Evolutionary conservation across 1,284 basidiomycete species (phyloP).

Genomic region (Sporisorium scitamineum): DNA sequence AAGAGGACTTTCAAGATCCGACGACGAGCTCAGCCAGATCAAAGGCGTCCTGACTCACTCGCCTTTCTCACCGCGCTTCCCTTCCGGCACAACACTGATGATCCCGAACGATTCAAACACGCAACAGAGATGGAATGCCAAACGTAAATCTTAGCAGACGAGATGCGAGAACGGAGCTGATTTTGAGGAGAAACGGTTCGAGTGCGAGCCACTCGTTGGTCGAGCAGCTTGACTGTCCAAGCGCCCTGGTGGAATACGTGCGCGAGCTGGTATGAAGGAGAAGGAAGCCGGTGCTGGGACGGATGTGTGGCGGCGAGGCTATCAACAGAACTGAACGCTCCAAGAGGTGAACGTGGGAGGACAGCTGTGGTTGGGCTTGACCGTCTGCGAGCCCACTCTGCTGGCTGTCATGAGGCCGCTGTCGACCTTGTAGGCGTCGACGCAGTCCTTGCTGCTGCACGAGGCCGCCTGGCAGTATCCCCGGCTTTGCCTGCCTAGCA

Average conservation of each 20-base stretch:
- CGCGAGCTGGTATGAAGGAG: neutral
- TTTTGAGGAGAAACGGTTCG: neutral
- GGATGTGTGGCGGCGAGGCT: neutral
- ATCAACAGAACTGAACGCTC: slow-evolving; percentile 49
- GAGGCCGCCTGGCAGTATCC: slow-evolving; percentile 40
- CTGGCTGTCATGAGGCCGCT: slow-evolving; percentile 34
- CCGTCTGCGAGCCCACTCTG: slow-evolving; percentile 20
- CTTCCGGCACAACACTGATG: neutral
- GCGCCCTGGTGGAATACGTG: neutral
- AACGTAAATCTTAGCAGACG: neutral
- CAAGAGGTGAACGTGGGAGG: slow-evolving; percentile 37
- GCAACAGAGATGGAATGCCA: neutral
- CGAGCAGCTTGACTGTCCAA: neutral
- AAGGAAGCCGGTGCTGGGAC: too few relatives aligned
- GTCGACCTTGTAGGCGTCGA: slow-evolving; percentile 34
- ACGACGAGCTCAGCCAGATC: neutral
- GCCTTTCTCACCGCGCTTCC: neutral
- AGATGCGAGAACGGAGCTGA: neutral
- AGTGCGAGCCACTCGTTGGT: neutral
- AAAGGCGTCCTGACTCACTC: too few relatives aligned
- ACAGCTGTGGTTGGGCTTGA: slow-evolving; percentile 50
- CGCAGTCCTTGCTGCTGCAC: slow-evolving; percentile 30
- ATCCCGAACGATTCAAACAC: neutral
- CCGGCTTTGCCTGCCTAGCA: slow-evolving; percentile 24
- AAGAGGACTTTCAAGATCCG: slow-evolving; percentile 38